Evolutionary conservation across 257 asterid genomes (phyloP), one percentile per base, ranked within the genome.

Genomic region (Ehretia macrophylla): DNA sequence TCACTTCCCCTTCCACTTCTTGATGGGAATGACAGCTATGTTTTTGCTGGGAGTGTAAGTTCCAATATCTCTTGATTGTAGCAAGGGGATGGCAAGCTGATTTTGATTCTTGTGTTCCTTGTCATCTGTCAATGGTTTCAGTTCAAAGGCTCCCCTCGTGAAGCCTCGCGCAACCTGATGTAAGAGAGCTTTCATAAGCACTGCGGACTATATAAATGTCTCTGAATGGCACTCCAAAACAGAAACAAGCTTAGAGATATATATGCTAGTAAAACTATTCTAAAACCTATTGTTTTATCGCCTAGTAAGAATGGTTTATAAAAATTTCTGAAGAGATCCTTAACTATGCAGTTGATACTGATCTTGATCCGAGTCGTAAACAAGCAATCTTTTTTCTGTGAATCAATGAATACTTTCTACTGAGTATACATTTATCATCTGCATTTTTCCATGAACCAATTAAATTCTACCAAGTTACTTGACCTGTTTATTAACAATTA

Each of bases 81-180:
- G 61, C 38, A 79, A 66, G 17, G 92, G 72, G 53, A 82, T 79
- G 11, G 83, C 73, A 58, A 76, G 68, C 17, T 63, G 79, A 21
- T 57, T 64, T 38, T 73, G 77, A 61, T 56, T 66, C 46, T 68
- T 70, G 18, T 65, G 54, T 44, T 58, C 62, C 68, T 44, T 75
- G 66, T 75, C 91, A 11, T 53, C 90, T 57, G 72, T 75, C 81
- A 92, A 63, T 52, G 77, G 81, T 75, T 86, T 84, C 74, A 92
- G 77, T 82, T 88, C 97, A 68, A 79, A 88, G 66, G 77, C 54
- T 64, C 96, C 99, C 73, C 95, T 81, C n/a, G 78, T 71, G 23
- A 86, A 75, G 69, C 96, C 96, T 77, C 95, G 77, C 4, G 82
- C 95, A 47, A 92, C 99, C 99, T 92, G 85, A 66, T 4, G 16